Conservation (phyloP, 2,329 filamentous ascomycete genomes). For the Penicillium sp. region DNA sequence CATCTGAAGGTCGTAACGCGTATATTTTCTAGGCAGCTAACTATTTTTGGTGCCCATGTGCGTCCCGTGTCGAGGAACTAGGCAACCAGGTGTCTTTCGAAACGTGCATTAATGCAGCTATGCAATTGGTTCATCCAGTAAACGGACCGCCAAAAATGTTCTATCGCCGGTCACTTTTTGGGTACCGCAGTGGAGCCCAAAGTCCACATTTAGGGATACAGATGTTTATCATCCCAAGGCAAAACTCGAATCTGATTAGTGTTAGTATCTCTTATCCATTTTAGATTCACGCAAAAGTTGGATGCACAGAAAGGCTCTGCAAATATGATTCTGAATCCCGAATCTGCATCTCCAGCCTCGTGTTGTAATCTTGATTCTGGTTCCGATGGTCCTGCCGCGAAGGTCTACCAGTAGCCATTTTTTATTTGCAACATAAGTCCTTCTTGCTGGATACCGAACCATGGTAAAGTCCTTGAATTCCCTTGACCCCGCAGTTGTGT, state of each 20-base stretch:
- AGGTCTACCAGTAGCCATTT: too few species aligned
- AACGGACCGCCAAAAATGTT: neutral
- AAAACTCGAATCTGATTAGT: neutral
- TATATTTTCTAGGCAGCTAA: neutral
- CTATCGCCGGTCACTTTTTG: neutral
- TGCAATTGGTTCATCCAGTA: neutral
- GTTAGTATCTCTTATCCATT: neutral
- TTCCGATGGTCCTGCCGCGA: too few species aligned
- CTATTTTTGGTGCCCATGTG: neutral
- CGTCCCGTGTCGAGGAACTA: neutral
- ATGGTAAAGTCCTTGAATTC: too few species aligned
- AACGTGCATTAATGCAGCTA: neutral
- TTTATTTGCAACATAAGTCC: too few species aligned
- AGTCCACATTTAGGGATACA: neutral
- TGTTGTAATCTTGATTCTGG: too few species aligned
- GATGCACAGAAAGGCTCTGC: neutral
- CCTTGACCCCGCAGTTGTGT: too few species aligned
- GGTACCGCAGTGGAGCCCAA: neutral
- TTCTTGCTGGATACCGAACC: too few species aligned
- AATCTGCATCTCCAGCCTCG: neutral
- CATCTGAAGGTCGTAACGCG: too few species aligned
- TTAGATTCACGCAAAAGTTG: neutral
- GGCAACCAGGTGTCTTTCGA: too few species aligned
- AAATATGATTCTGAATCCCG: neutral
- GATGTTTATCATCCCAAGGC: too few species aligned